Conservation (phyloP, 306 rosid species). For the Canavalia ensiformis region DNA sequence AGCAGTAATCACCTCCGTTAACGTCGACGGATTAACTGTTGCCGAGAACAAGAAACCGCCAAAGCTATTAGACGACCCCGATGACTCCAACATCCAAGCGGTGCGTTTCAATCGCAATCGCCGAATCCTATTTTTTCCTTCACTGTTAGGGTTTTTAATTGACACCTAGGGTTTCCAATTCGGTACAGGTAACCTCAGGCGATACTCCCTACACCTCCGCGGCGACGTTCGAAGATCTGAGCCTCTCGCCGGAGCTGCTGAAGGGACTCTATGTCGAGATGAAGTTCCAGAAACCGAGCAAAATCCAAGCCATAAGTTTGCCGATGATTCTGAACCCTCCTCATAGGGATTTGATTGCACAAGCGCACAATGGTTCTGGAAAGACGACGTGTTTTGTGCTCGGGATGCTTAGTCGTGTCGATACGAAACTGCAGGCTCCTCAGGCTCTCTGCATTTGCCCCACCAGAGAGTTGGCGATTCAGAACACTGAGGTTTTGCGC, state of each 20-base stretch:
- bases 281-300: constrained; percentile 88
- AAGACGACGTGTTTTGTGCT: constrained; percentile 96
- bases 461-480: constrained; percentile 89
- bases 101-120: constrained; percentile 61
- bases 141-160: not conserved
- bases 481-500: constrained; percentile 86
- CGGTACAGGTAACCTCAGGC: constrained; percentile 66
- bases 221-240: constrained; percentile 73
- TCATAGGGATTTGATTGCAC: constrained; percentile 78
- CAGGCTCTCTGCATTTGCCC: constrained; percentile 96
- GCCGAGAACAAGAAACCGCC: constrained; percentile 52
- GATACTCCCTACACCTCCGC: constrained; percentile 93
- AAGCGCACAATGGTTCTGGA: constrained; percentile 96
- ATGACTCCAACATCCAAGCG: constrained; percentile 76
- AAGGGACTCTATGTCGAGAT: constrained; percentile 89
- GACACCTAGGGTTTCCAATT: constrained; percentile 22
- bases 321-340: constrained; percentile 94
- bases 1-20: constrained; percentile 41
- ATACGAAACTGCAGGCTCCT: constrained; percentile 72
- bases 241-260: constrained; percentile 69
- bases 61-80: constrained; percentile 78
- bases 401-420: constrained; percentile 92
- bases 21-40: constrained; percentile 58
- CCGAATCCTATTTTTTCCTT: not conserved
- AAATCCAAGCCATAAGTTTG: constrained; percentile 84